These are phyloP conservation scores for Choiromyces venosus DNA, from an alignment of 495 filamentous ascomycete genomes.

Conservation along the genomic window DNA sequence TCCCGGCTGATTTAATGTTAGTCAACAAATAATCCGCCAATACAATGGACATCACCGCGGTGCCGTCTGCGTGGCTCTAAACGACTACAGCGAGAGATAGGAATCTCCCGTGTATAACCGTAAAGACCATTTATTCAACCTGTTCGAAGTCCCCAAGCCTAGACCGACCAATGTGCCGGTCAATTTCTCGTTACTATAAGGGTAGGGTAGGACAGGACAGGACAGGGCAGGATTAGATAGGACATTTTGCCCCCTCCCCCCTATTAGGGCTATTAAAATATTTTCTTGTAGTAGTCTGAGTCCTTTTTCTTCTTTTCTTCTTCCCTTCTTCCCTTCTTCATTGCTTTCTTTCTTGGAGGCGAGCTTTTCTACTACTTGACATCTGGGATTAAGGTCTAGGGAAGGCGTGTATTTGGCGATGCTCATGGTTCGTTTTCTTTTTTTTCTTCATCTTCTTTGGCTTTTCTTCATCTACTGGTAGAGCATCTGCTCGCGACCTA, in stretches of 20 bases:
- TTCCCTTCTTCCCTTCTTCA: neutral
- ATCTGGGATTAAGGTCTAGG: neutral
- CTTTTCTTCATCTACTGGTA: neutral
- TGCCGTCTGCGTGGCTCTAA: conserved; percentile 90
- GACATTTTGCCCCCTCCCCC: neutral
- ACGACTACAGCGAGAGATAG: conserved; percentile 79
- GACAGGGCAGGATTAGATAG: neutral
- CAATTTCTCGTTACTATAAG: neutral
- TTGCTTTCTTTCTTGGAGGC: neutral
- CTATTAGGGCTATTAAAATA: neutral
- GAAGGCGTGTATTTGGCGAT: neutral
- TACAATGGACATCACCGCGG: conserved; percentile 97
- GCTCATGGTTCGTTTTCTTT: neutral
- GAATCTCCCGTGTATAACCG: neutral
- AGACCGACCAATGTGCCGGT: neutral
- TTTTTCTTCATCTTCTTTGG: no score
- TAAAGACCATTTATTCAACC: neutral
- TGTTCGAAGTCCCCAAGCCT: neutral
- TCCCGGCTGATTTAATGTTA: conserved; percentile 41
- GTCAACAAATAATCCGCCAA: conserved; percentile 85
- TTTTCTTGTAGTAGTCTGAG: neutral
- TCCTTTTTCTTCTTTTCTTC: neutral
- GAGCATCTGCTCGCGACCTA: neutral
- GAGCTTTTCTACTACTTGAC: neutral
- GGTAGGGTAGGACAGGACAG: no score